Evolutionary conservation across 495 filamentous ascomycete genomes (phyloP), one percentile per base, ranked within the genome.

Genomic region (Thermothielavioides terrestris): DNA sequence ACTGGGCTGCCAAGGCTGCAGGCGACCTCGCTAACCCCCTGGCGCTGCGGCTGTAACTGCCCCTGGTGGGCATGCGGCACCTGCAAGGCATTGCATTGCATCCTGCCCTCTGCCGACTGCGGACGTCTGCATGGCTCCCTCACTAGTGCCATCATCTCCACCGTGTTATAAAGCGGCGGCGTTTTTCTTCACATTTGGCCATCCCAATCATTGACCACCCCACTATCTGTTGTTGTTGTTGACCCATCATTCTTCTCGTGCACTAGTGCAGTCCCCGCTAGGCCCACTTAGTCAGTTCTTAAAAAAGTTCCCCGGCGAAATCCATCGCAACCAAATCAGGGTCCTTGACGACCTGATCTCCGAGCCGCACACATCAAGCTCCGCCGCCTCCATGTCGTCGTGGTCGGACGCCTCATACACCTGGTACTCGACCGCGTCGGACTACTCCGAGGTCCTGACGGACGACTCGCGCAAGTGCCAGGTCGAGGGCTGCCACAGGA

Each of bases 381-480:
- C 26, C 11, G n/a, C 28, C 28, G n/a, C 6, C n/a, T 17, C 32
- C 2, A 46, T 36, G 43, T 2, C 32, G 43, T 2, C 32, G 21
- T 37, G 31, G 31, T 51, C 49, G 0, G 18, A 52, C 23, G 31
- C 47, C 47, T 23, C 49, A 14, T 46, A 46, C 51, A 35, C 35
- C 43, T 47, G 12, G 10, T 18, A 27, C 31, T 32, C 45, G 6
- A 23, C 37, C 37, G n/a, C n/a, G n/a, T 39, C 47, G 4, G 45
- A 47, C 22, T 44, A 27, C 46, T 50, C 52, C 1, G 52, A 55
- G 10, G 23, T 27, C 28, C n/a, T 7, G 10, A 27, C 21, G n/a
- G 44, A 53, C 50, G 52, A 55, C 38, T 5, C 14, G 3, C 52
- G 46, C 15, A 45, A 41, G 25, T 55, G 52, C 52, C 52, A 31